Conservation (phyloP, 2,329 filamentous ascomycete genomes). For the Colletotrichum tofieldiae region DNA sequence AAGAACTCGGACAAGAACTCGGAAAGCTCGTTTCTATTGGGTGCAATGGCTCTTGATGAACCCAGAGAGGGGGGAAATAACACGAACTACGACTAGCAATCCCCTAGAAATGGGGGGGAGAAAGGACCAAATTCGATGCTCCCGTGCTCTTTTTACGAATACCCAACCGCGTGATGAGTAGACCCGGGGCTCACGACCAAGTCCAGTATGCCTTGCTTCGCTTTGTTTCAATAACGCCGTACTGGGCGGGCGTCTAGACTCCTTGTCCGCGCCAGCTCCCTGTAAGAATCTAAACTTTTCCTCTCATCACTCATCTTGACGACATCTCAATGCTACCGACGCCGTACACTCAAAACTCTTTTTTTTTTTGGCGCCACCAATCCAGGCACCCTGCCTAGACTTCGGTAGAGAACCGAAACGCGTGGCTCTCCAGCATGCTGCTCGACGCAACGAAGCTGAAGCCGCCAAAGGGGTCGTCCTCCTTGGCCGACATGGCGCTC, state of each 20-base stretch:
- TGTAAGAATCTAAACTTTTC: constrained; percentile 23
- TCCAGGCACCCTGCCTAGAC: constrained; percentile 10
- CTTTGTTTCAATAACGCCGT: constrained; percentile 26
- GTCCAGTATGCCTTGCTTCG: background rate
- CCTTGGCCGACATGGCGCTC: constrained; percentile 52
- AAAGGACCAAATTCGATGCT: background rate
- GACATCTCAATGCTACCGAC: background rate
- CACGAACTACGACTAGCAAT: background rate
- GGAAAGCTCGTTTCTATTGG: constrained; percentile 28
- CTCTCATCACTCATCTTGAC: background rate
- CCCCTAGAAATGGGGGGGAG: background rate
- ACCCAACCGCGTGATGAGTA: background rate
- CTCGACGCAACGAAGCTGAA: constrained; percentile 76
- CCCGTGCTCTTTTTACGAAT: background rate
- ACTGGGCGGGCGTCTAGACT: background rate
- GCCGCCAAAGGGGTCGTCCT: constrained; percentile 71
- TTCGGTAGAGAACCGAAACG: constrained; percentile 53
- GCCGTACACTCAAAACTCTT: constrained; percentile 2
- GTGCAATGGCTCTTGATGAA: background rate
- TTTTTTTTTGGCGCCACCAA: background rate
- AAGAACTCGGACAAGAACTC: constrained; percentile 5
- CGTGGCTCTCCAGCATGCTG: constrained; percentile 68
- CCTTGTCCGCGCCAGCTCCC: background rate
- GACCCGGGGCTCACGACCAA: background rate
- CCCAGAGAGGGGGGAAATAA: background rate